These are phyloP conservation scores for Ceratonia siliqua DNA, from an alignment of 306 rosid genomes.

Conservation along the genomic window DNA sequence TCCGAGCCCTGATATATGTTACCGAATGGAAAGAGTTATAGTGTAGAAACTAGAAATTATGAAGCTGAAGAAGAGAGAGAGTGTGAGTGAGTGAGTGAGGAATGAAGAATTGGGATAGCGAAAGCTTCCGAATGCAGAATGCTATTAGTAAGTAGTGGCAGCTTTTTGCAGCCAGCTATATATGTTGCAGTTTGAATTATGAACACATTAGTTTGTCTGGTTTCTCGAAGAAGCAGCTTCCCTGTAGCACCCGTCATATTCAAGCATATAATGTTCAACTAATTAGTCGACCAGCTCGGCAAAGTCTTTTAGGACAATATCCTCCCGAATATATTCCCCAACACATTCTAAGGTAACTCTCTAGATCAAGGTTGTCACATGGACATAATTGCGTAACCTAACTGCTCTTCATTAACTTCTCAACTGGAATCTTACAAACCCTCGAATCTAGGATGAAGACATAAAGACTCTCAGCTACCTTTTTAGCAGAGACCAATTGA, in stretches of 20 bases:
- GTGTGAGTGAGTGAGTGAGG: neutral
- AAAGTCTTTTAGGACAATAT: constrained; percentile 13
- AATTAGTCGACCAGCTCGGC: constrained; percentile 27
- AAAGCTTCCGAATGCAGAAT: constrained; percentile 30
- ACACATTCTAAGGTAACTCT: constrained; percentile 30
- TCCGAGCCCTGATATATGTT: neutral
- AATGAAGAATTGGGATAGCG: constrained; percentile 8
- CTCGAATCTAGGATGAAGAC: neutral
- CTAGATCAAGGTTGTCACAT: constrained; percentile 37
- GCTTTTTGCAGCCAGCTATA: constrained; percentile 14
- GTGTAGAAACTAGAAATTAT: neutral
- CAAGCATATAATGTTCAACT: constrained; percentile 40
- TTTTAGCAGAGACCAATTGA: neutral
- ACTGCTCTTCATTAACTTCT: neutral
- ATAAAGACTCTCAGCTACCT: neutral
- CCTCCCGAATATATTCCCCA: constrained; percentile 36
- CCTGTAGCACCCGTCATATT: constrained; percentile 24
- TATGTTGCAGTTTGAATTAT: neutral
- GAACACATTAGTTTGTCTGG: constrained; percentile 39
- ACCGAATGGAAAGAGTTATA: neutral
- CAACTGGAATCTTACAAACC: neutral
- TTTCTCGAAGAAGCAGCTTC: constrained; percentile 42
- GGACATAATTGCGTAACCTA: constrained; percentile 2
- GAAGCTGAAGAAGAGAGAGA: neutral
- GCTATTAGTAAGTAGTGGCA: constrained; percentile 25